Conservation (phyloP, 176 grass and related monocot genomes). For the Rhynchospora breviuscula region DNA sequence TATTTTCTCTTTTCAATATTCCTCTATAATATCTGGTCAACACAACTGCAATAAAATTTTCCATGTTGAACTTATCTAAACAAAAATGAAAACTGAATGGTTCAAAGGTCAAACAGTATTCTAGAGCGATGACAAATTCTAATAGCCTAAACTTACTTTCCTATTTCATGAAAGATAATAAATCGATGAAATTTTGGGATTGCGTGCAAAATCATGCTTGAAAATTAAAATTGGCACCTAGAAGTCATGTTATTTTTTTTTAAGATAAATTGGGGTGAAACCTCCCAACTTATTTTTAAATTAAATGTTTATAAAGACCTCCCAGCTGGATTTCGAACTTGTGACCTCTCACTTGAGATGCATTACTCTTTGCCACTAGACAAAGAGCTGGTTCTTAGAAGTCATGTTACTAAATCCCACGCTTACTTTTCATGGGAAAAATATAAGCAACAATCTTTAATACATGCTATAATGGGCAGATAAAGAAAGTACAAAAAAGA, state of each 20-base stretch:
- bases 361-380: too few relatives aligned
- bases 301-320: too few relatives aligned
- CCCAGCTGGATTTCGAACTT: too few relatives aligned
- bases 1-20: neutral
- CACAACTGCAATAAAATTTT: neutral
- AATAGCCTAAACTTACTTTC: too few relatives aligned
- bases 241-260: neutral
- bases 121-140: neutral
- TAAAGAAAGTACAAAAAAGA: too few relatives aligned
- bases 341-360: too few relatives aligned
- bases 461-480: too few relatives aligned
- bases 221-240: neutral
- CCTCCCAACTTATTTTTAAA: too few relatives aligned
- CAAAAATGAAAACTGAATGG: too few relatives aligned
- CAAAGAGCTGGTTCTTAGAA: too few relatives aligned
- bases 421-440: neutral
- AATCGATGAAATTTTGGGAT: too few relatives aligned
- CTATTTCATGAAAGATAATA: neutral
- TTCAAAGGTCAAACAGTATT: neutral
- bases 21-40: neutral
- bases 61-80: neutral
- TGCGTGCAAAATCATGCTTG: neutral
- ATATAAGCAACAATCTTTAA: neutral
- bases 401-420: neutral
- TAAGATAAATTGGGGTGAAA: too few relatives aligned